These are phyloP conservation scores for Mortierella sp. DNA, from an alignment of 371 early-diverging fungal species.

Conservation along the genomic window DNA sequence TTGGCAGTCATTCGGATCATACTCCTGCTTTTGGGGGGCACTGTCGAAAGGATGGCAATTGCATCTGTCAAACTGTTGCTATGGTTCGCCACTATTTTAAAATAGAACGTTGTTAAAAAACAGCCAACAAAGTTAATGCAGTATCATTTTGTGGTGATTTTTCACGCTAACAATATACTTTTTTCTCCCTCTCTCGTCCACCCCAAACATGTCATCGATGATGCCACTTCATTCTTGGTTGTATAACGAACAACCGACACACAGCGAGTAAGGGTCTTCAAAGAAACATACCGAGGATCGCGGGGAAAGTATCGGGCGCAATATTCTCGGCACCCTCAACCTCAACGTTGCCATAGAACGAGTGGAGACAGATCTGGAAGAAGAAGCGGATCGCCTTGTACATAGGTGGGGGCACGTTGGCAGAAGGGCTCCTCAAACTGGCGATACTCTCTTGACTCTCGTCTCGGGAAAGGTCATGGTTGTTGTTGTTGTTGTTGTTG, in stretches of 20 bases:
- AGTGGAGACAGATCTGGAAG: constrained; percentile 55
- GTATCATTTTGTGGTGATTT: background rate
- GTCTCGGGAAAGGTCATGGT: background rate
- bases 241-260: background rate
- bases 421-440: background rate
- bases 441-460: constrained; percentile 51
- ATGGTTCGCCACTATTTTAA: constrained; percentile 49
- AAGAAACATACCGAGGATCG: constrained; percentile 48
- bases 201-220: constrained; percentile 3
- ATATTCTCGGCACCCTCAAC: constrained; percentile 57
- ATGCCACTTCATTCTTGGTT: background rate
- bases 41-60: constrained; percentile 46
- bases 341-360: constrained; percentile 55
- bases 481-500: background rate
- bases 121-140: constrained; percentile 1
- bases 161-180: background rate
- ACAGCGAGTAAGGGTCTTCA: background rate
- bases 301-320: constrained; percentile 49
- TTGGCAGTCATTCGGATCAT: constrained; percentile 57
- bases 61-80: constrained; percentile 57
- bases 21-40: constrained; percentile 42
- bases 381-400: constrained; percentile 56
- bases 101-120: background rate
- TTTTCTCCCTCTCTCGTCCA: background rate
- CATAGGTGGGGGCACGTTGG: constrained; percentile 41